Base-by-base conservation (phyloP, 495 filamentous ascomycete genomes). In the Hypoxylon rickii region DNA sequence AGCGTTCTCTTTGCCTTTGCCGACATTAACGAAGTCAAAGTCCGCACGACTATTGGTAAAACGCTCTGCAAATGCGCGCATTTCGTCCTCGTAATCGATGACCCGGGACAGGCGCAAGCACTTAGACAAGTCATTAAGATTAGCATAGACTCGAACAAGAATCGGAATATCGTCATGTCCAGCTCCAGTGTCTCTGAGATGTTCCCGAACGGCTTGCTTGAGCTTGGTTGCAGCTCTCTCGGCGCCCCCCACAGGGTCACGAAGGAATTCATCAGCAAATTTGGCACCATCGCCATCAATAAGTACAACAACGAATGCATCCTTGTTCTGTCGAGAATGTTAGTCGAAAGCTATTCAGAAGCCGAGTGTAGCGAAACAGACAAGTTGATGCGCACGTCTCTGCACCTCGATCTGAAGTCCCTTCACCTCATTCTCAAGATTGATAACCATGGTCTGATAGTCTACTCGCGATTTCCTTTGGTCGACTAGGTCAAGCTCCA, bases 11-110 rank as follows among this genome's bases (percentile, higher is more conserved):
- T 69, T 69, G 40, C 66, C 66, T 31, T 69, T 69, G 43, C 66
- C 66, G 26, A 69, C 66, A 43, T 69, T 69, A 65, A 69, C 55
- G 47, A 66, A 69, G 56, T 69, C 66, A 50, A 63, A 69, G 33
- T 69, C 66, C 7, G 63, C 66, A 11, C 61, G 45, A 39, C 49
- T 69, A 58, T 69, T 69, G 45, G 63, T 66, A 53, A 69, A 69
- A 24, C 65, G 59, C 39, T 69, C 63, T 3, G 66, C 63, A 52
- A 69, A 69, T 8, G 58, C 11, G 38, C 53, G 66, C 45, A 69
- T 59, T 16, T 60, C 58, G 3, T 69, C 66, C 12, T 66, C 66
- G 50, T 47, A 44, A 10, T 64, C 60, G 43, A 64, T 64, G 55
- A 66, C 39, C 41, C 60, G 56, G 39, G 66, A 69, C 24, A 64